Conservation (phyloP, 805 yeast species). For the Starmerella tilneyi region DNA sequence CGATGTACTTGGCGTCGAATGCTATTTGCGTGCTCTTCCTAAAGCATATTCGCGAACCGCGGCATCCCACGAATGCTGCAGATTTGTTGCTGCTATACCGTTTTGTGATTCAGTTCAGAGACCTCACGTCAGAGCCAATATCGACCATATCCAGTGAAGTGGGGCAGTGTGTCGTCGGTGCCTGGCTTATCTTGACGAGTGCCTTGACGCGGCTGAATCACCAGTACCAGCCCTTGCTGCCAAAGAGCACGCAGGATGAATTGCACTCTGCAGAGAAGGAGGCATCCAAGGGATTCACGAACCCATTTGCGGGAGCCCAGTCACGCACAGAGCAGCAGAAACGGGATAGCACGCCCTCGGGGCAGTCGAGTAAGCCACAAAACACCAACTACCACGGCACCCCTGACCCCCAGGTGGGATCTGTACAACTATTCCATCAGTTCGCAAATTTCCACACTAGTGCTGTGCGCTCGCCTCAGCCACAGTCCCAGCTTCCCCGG, state of each 20-base stretch:
- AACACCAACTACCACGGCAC: no score
- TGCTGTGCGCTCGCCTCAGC: neutral
- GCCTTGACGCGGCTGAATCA: slow-evolving; percentile 15
- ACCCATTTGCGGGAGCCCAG: neutral
- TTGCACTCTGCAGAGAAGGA: neutral
- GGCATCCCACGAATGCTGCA: slow-evolving; percentile 15
- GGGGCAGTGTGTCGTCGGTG: slow-evolving; percentile 1
- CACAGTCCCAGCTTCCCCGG: no score
- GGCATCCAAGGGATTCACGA: neutral
- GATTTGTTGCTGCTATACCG: slow-evolving; percentile 16
- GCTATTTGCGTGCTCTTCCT: slow-evolving; percentile 20
- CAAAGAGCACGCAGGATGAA: neutral
- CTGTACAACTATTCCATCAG: no score
- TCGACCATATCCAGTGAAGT: neutral
- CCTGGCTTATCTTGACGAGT: slow-evolving; percentile 16
- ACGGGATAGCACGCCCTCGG: neutral
- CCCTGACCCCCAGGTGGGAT: no score
- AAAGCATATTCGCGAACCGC: slow-evolving; percentile 20
- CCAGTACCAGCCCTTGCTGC: neutral
- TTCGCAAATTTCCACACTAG: neutral
- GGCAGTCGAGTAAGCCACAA: neutral
- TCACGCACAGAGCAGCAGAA: neutral
- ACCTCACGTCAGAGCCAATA: neutral
- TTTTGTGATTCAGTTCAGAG: slow-evolving; percentile 14
- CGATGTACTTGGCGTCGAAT: slow-evolving; percentile 13